Evolutionary conservation across 78 protist species (phyloP), one percentile per base, ranked within the genome.

Genomic region (Anaeramoeba ignava): DNA sequence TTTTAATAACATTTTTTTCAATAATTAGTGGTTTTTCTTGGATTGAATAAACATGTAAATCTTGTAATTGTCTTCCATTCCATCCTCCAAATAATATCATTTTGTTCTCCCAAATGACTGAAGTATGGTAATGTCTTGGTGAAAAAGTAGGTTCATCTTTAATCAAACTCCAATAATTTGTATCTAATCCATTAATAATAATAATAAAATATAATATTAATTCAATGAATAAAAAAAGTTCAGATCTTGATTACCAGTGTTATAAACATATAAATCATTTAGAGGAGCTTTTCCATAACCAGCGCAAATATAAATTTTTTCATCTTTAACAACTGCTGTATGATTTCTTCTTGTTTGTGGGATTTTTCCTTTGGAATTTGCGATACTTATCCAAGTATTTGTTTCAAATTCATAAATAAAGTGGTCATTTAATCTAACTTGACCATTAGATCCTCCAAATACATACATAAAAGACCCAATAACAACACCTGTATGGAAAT

Each of bases 321-420:
- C 73, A 27, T 54, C 17, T 27, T 54, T 27, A 54, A 17, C 8
- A 54, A 54, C 73, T 27, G 36, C 8, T 54, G 73, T 54, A 54
- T 54, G 73, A 54, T 54, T 54, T 27, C 73, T 8, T 54, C 73
- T 54, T 54, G 73, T 54, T 54, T 54, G 73, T 54, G 73, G 73
- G 36, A 54, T 27, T 27, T 54, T 17, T 27, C 73, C 73, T 54
- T 54, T 54, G 17, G 17, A 54, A 54, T 54, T 17, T 27, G 8
- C 73, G 17, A 54, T 54, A 27, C 8, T 8, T 17, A 54, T 54
- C 8, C 8, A 54, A 54, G 8, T 27, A 17, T 17, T 17, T 27
- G 73, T 54, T 8, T 54, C 73, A 54, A 54, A 54, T 54, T 54
- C 73, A 54, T 54, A 54, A 27, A 8, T 54, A 54, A 27, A 54